Evolutionary conservation across 805 yeast species (phyloP), one percentile per base, ranked within the genome.

Genomic region (Naumovozyma castellii): DNA sequence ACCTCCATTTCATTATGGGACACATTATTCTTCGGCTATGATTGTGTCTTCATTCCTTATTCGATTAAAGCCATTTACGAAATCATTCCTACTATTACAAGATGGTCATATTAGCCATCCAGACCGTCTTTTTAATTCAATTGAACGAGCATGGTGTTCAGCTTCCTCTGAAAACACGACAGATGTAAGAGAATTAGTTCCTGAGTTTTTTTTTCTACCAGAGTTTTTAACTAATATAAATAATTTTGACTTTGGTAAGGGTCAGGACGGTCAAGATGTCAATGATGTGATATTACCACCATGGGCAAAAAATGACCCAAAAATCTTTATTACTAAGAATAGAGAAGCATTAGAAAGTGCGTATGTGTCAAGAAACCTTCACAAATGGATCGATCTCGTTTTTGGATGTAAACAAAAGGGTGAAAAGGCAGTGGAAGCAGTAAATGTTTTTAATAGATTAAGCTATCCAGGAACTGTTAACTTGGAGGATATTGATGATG

Each of bases 1-100:
- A 0, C 86, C 87, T 0, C 84, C 95, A 0, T 86, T 86, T 59
- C 95, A 86, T 56, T 86, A 86, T 53, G 96, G 96, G 2, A 87
- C 96, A 0, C 96, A 86, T 57, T 86, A 86, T 55, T 85, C 95
- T 0, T 84, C 94, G 0, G 94, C 95, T 0, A 87, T 86, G 96
- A 85, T 86, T 53, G 95, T 85, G 2, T 72, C 94, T 0, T 81
- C 92, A 0, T 86, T 73, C 49, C 58, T 86, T 46, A 84, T 86
- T 30, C 67, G 96, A 36, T 50, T 86, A 18, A 73, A 79, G 45
- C 96, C 96, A 0, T 84, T 77, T 59, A 90, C 82, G 2, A 84
- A 82, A 39, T 80, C 94, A 0, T 85, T 82, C 51, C 59, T 84
- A 32, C 54, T 84, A 15, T 62, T 87, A 5, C 96, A 86, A 65